Conservation (phyloP, 495 filamentous ascomycete species). For the Penicillium paxilli region DNA sequence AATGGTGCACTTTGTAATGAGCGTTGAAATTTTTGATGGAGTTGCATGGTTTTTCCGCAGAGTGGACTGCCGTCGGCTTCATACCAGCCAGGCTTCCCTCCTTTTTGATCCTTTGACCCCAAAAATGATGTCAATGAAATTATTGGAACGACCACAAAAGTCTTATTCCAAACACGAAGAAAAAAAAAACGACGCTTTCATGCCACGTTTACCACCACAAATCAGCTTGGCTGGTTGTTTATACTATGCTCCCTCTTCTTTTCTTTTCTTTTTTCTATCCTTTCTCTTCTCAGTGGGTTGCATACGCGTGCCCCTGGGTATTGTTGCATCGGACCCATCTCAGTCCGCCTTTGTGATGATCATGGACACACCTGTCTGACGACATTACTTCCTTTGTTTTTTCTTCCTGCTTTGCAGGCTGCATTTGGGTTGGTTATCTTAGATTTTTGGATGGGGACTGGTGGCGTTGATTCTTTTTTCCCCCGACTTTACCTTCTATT, state of each 20-base stretch:
- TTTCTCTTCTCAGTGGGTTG: too few relatives aligned
- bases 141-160: background rate
- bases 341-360: constrained; percentile 15
- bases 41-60: constrained; percentile 33
- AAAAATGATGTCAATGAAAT: background rate
- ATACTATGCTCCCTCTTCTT: constrained; percentile 2
- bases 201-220: background rate
- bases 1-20: constrained; percentile 34
- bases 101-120: background rate
- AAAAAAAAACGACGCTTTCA: background rate
- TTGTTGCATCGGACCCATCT: constrained; percentile 18
- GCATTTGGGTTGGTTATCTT: constrained; percentile 19
- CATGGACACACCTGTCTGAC: constrained; percentile 20
- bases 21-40: constrained; percentile 28
- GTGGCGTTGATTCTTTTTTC: constrained; percentile 22
- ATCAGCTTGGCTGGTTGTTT: constrained; percentile 1
- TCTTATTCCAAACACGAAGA: background rate
- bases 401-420: constrained; percentile 9
- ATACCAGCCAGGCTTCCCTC: background rate
- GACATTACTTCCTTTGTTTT: constrained; percentile 8
- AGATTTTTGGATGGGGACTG: constrained; percentile 17
- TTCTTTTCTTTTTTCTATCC: background rate
- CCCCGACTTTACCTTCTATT: background rate
- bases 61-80: background rate
- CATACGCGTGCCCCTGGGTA: constrained; percentile 3